These are phyloP conservation scores for Auriculariales sp. DNA, from an alignment of 768 basidiomycete genomes.

Conservation along the genomic window DNA sequence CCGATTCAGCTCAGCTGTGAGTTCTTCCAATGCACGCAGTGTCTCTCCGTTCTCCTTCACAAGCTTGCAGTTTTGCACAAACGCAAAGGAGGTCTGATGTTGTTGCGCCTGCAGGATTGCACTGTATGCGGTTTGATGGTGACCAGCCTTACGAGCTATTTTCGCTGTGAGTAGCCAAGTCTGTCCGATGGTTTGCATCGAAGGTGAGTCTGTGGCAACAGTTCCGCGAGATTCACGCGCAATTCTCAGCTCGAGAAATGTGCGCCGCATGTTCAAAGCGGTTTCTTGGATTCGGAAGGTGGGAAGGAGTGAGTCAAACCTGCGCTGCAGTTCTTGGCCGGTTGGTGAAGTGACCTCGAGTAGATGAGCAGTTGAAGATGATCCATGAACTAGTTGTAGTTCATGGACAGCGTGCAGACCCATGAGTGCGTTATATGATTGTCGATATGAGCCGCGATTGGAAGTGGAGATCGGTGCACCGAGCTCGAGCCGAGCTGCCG, in stretches of 20 bases:
- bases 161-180: conserved; percentile 93
- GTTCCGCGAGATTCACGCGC: conserved; percentile 9
- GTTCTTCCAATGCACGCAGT: conserved; percentile 71
- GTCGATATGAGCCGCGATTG: conserved; percentile 65
- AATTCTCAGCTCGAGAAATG: conserved; percentile 63
- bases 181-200: conserved; percentile 52
- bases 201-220: conserved; percentile 15
- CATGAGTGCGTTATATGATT: conserved; percentile 75
- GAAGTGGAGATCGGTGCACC: conserved; percentile 75
- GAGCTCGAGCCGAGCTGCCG: conserved; percentile 52
- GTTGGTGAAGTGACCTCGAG: conserved; percentile 3
- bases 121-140: conserved; percentile 94
- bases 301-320: conserved; percentile 68
- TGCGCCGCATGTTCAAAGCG: conserved; percentile 76
- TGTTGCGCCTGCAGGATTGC: conserved; percentile 84
- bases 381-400: conserved; percentile 47
- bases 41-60: conserved; percentile 66
- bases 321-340: conserved; percentile 39
- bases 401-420: conserved; percentile 81
- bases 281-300: conserved; percentile 83
- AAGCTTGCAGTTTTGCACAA: conserved; percentile 84
- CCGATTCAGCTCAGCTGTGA: conserved; percentile 66
- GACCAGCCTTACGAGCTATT: conserved; percentile 88
- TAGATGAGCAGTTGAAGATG: conserved; percentile 1
- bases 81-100: conserved; percentile 53